Conservation (phyloP, 768 basidiomycete genomes). For the Boletales sp. region DNA sequence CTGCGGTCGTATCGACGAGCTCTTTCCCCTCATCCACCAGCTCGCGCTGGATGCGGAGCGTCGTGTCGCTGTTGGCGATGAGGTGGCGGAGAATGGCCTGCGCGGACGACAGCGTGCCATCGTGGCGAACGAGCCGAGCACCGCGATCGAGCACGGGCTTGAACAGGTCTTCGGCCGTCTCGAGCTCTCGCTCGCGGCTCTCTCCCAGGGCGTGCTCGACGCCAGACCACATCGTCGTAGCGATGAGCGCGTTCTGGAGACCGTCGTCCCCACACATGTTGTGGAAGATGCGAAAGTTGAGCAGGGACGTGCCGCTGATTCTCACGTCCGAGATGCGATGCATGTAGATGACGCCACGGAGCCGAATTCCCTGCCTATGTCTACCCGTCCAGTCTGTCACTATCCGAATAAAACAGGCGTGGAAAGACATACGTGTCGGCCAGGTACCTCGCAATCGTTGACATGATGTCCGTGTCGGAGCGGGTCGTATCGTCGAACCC, state of each 20-base stretch:
- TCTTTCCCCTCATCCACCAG: slow-evolving; percentile 47
- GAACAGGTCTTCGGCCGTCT: slow-evolving; percentile 41
- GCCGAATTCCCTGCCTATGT: slow-evolving; percentile 31
- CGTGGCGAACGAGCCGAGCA: slow-evolving; percentile 41
- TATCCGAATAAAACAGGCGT: not conserved
- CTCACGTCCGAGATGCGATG: slow-evolving; percentile 51
- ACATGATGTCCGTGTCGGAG: slow-evolving; percentile 47
- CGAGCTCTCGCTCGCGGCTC: slow-evolving; percentile 45
- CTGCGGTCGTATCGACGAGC: slow-evolving; percentile 51
- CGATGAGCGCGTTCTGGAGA: slow-evolving; percentile 47
- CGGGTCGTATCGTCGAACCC: slow-evolving; percentile 54
- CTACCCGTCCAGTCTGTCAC: slow-evolving; percentile 4
- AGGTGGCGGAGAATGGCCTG: slow-evolving; percentile 41
- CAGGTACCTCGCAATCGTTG: slow-evolving; percentile 42
- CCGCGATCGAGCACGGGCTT: slow-evolving; percentile 48
- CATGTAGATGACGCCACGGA: slow-evolving; percentile 51
- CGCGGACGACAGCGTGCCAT: slow-evolving; percentile 39
- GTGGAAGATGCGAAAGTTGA: slow-evolving; percentile 49
- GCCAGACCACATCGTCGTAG: slow-evolving; percentile 52
- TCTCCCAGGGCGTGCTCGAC: slow-evolving; percentile 35
- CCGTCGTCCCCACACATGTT: slow-evolving; percentile 48
- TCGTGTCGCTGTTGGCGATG: slow-evolving; percentile 35
- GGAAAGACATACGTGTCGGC: slow-evolving; percentile 24
- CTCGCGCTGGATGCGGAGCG: slow-evolving; percentile 53
- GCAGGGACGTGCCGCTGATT: slow-evolving; percentile 44